Conservation (phyloP, 202 grass and related monocot species). For the Saccharum hybrid region DNA sequence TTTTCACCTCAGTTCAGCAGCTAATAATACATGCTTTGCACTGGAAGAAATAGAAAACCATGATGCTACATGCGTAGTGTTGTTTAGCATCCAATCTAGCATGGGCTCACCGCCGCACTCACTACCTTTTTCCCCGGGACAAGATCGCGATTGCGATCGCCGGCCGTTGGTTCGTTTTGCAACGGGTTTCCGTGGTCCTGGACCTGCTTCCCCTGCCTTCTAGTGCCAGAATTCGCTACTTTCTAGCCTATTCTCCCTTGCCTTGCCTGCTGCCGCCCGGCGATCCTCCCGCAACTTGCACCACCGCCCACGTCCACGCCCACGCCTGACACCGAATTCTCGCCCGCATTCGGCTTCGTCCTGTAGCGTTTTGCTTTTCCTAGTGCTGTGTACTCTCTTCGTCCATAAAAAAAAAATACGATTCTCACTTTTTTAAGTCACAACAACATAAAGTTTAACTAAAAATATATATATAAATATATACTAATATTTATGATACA, state of each 20-base stretch:
- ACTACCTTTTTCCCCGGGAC: not conserved
- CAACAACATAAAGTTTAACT: too few relatives aligned
- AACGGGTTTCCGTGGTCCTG: slow-evolving; percentile 15
- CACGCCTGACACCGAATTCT: not conserved
- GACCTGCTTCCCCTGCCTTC: not conserved
- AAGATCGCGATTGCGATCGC: not conserved
- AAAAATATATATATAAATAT: too few relatives aligned
- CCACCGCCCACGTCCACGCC: not conserved
- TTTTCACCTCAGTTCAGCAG: not conserved
- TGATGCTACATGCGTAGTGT: not conserved
- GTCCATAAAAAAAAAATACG: too few relatives aligned
- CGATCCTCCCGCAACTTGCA: slow-evolving; percentile 29
- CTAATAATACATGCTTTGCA: not conserved
- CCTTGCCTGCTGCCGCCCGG: not conserved
- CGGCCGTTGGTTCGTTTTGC: slow-evolving; percentile 30
- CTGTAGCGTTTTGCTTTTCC: not conserved
- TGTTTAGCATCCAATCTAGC: slow-evolving; percentile 10
- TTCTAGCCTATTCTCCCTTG: not conserved
- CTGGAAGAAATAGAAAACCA: not conserved
- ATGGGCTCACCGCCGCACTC: slow-evolving; percentile 3
- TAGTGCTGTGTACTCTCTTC: too few relatives aligned
- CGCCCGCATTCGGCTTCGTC: not conserved
- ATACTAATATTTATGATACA: too few relatives aligned
- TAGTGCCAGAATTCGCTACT: not conserved
- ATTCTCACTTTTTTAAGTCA: too few relatives aligned